Percentiles rank a stretch among this genome's conserved stretches.
Conservation (phyloP, 148 eudicot genomes). For the Linanthus parryae region DNA sequence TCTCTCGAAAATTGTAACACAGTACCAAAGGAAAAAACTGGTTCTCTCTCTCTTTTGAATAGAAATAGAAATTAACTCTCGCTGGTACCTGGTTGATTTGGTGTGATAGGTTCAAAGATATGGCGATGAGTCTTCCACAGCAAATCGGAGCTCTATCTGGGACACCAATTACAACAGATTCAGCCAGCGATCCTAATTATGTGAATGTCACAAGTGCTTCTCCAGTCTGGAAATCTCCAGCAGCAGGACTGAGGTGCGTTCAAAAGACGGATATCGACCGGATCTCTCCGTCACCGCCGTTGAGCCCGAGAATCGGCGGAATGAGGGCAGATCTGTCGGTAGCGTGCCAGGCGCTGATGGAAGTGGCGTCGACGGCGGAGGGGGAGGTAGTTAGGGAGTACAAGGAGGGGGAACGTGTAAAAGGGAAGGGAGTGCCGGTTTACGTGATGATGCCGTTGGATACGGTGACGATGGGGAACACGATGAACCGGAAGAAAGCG, state of each 20-base stretch:
- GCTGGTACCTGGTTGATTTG: no score
- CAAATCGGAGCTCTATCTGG: conserved; percentile 72
- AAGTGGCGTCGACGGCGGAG: conserved; percentile 6
- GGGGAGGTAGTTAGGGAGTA: conserved; percentile 21
- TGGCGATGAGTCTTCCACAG: conserved; percentile 63
- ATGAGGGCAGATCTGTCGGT: conserved; percentile 40
- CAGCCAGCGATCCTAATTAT: no score
- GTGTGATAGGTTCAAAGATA: no score
- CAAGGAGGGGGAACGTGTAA: no score
- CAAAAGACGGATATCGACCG: conserved; percentile 22
- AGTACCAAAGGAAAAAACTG: no score
- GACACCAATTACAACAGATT: conserved; percentile 15
- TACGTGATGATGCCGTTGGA: conserved; percentile 95
- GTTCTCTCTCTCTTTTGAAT: no score
- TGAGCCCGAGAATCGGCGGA: conserved; percentile 35
- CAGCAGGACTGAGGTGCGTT: no score
- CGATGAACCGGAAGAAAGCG: conserved; percentile 65
- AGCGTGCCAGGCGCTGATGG: conserved; percentile 50
- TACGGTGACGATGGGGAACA: conserved; percentile 62
- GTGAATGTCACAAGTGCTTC: conserved; percentile 14
- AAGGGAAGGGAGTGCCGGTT: conserved; percentile 72
- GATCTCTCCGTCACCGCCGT: conserved; percentile 47
- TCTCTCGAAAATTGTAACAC: no score
- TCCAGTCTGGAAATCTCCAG: conserved; percentile 36
- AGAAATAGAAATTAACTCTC: no score